phyloP scores from a whole-genome alignment of 1,284 basidiomycete genomes.

The Phellinidium pouzarii region DNA sequence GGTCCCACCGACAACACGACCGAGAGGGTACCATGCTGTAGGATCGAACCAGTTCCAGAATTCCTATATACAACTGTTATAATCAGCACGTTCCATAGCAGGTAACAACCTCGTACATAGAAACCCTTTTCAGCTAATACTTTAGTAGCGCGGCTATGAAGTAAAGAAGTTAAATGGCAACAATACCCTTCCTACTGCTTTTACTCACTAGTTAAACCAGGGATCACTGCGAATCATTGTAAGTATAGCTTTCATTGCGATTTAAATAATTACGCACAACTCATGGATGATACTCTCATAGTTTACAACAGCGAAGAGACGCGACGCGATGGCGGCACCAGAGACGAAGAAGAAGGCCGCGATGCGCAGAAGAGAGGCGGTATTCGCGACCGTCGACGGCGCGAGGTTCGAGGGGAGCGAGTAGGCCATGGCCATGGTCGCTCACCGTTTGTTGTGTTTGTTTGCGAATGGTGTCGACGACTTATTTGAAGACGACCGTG shows the following conservation, averaged over 20 bases:
- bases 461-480: slow-evolving; percentile 1
- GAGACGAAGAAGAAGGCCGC: slow-evolving; percentile 84
- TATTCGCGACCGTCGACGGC: slow-evolving; percentile 71
- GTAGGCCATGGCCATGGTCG: slow-evolving; percentile 59
- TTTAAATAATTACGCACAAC: slow-evolving; percentile 58
- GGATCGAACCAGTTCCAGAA: slow-evolving; percentile 99
- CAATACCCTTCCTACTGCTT: not conserved
- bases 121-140: slow-evolving; percentile 90
- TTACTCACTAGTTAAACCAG: slow-evolving; percentile 90
- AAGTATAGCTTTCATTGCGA: slow-evolving; percentile 12
- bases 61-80: slow-evolving; percentile 48
- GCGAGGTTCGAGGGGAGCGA: slow-evolving; percentile 63
- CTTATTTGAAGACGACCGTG: slow-evolving; percentile 3
- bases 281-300: slow-evolving; percentile 99
- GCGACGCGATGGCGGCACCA: slow-evolving; percentile 89
- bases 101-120: slow-evolving; percentile 51
- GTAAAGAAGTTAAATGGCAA: not conserved
- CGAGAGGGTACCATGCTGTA: slow-evolving; percentile 98
- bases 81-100: not conserved
- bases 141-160: slow-evolving; percentile 76
- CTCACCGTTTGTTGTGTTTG: slow-evolving; percentile 11
- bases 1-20: slow-evolving; percentile 95
- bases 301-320: slow-evolving; percentile 95
- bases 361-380: slow-evolving; percentile 79
- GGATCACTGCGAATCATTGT: slow-evolving; percentile 66